These are phyloP conservation scores for Rosa rugosa DNA, from an alignment of 306 rosid species.

Conservation along the genomic window DNA sequence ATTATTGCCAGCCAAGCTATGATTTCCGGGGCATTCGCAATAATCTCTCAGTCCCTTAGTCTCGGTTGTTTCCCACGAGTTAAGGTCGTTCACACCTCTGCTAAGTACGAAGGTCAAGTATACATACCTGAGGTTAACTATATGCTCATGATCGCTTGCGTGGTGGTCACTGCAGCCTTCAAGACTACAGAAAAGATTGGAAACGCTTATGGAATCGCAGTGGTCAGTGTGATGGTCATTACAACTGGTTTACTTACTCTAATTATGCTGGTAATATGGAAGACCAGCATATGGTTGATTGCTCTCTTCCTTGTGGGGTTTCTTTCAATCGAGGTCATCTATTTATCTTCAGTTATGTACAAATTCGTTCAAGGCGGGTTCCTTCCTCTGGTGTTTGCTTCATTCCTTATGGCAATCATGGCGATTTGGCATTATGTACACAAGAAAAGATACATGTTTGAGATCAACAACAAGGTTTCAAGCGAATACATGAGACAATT, in stretches of 20 bases:
- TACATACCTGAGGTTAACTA: constrained; percentile 79
- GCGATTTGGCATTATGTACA: constrained; percentile 78
- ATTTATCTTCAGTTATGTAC: constrained; percentile 52
- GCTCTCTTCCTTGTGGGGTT: constrained; percentile 45
- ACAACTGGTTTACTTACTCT: constrained; percentile 55
- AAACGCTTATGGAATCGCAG: constrained; percentile 84
- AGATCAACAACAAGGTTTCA: constrained; percentile 65
- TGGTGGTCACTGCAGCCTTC: constrained; percentile 58
- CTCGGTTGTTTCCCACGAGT: constrained; percentile 81
- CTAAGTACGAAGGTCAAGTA: constrained; percentile 68
- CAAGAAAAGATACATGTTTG: constrained; percentile 62
- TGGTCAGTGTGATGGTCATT: constrained; percentile 67
- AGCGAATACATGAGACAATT: constrained; percentile 46
- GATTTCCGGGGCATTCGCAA: constrained; percentile 85
- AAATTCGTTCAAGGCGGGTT: constrained; percentile 73
- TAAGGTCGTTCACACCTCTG: constrained; percentile 77
- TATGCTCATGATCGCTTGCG: constrained; percentile 69
- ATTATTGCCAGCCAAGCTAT: constrained; percentile 89
- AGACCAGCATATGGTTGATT: constrained; percentile 59
- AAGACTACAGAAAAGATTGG: constrained; percentile 71
- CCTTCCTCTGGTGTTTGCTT: constrained; percentile 54
- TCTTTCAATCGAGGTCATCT: constrained; percentile 41
- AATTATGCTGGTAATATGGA: constrained; percentile 76
- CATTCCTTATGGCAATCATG: constrained; percentile 51
- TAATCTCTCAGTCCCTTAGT: constrained; percentile 62